Percentiles rank a stretch among this genome's conserved stretches.
Conservation (phyloP, 441 rosid species). For the Gossypium aridum region DNA sequence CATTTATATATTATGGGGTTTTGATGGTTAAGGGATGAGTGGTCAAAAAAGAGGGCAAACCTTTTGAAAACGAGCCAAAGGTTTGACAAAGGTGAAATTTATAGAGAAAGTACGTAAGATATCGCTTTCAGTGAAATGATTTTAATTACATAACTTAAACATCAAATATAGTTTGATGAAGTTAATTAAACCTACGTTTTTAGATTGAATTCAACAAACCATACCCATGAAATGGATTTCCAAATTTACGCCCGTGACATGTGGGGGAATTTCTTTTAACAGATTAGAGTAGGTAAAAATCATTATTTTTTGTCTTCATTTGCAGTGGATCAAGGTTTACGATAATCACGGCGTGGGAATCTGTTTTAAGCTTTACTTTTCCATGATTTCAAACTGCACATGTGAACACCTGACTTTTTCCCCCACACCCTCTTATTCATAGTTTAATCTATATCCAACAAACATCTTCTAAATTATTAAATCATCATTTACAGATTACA, state of each 20-base stretch:
- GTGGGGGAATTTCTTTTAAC: neutral
- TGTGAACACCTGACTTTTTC: neutral
- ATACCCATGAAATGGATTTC: neutral
- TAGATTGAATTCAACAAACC: slow-evolving; percentile 6
- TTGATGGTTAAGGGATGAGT: neutral
- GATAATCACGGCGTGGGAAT: slow-evolving; percentile 11
- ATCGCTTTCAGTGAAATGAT: slow-evolving; percentile 19
- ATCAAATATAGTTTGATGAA: neutral
- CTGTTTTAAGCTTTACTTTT: neutral
- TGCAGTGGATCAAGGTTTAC: slow-evolving; percentile 4
- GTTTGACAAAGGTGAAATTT: slow-evolving; percentile 18
- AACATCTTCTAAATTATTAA: too few relatives aligned
- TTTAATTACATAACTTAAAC: neutral
- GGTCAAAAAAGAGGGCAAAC: slow-evolving; percentile 49
- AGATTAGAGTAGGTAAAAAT: neutral
- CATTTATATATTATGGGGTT: slow-evolving; percentile 7
- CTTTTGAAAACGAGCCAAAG: slow-evolving; percentile 9
- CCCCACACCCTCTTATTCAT: too few relatives aligned
- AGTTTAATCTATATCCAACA: too few relatives aligned
- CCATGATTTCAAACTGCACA: slow-evolving; percentile 4
- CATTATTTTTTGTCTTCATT: neutral
- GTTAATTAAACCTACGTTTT: neutral
- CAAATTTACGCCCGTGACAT: slow-evolving; percentile 4
- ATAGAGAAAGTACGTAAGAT: slow-evolving; percentile 2
- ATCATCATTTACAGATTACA: too few relatives aligned